Percentiles rank a stretch among this genome's conserved stretches.
Conservation (phyloP, 129 eudicot genomes). For the Artemisia annua region DNA sequence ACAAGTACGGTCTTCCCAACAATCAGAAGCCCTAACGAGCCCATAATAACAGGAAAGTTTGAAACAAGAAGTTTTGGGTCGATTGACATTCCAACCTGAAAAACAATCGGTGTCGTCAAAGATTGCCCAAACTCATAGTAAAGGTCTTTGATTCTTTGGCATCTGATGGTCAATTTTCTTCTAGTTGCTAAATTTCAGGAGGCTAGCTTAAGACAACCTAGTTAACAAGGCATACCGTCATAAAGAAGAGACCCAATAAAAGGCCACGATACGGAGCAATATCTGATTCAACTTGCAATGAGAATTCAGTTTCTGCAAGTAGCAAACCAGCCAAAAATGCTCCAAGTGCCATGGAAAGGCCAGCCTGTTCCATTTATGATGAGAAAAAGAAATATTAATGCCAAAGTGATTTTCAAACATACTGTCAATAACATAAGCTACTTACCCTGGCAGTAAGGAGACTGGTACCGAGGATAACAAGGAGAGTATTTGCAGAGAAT, state of each 20-base stretch:
- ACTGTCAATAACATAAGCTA: constrained; percentile 11
- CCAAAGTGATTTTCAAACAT: constrained; percentile 10
- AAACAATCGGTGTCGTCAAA: constrained; percentile 18
- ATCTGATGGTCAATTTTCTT: constrained; percentile 2
- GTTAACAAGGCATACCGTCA: constrained; percentile 65
- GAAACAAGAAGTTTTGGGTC: constrained; percentile 94
- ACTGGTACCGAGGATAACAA: constrained; percentile 95
- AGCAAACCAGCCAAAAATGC: constrained; percentile 99
- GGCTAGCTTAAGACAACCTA: neutral
- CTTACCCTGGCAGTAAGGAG: constrained; percentile 97
- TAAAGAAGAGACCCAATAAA: constrained; percentile 92
- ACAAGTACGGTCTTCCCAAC: constrained; percentile 86
- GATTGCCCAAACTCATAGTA: neutral
- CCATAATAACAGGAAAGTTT: constrained; percentile 86
- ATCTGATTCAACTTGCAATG: constrained; percentile 98
- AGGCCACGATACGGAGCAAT: constrained; percentile 99
- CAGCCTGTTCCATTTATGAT: constrained; percentile 64
- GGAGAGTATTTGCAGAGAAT: constrained; percentile 93
- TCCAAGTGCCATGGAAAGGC: constrained; percentile 98
- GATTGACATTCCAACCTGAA: constrained; percentile 99
- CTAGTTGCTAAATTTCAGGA: neutral
- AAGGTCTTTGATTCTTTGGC: neutral
- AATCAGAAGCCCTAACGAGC: constrained; percentile 73
- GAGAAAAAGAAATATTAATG: neutral
- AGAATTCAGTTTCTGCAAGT: constrained; percentile 97